Base-by-base conservation (phyloP, 257 asterid genomes). In the Eustoma russellianum region DNA sequence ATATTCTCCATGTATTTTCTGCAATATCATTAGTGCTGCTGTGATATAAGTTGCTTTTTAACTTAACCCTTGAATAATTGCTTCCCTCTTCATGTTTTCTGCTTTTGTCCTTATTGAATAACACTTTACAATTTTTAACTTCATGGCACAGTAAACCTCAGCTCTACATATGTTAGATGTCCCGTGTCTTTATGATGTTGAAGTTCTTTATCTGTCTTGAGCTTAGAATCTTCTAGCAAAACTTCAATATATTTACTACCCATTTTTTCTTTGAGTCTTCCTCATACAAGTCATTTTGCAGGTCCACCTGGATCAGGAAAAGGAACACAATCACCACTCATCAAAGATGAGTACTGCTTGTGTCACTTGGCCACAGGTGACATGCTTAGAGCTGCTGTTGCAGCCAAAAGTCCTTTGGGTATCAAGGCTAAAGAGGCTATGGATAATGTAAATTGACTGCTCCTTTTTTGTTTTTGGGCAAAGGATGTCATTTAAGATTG, bases 331-430 rank as follows among this genome's bases (percentile, higher is more conserved):
- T 91, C 98, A 33, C 98, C 98, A 30, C 51, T 91, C 54, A 77
- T 91, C 45, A 91, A 91, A 77, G 98, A 91, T 24, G 98, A 86
- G 44, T 86, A 60, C 52, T 86, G 98, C 67, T 65, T 91, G 49
- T 91, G 98, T 74, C 98, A 91, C 77, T 67, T 91, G 68, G 98
- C 98, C 43, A 91, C 96, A n/a, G 98, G 98, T 13, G 96, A 91
- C 75, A 91, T 86, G 98, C 80, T 91, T 64, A 78, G 96, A 74
- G 95, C 95, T 71, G 96, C 94, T 70, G 95, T 91, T 74, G 76
- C 95, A 63, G 92, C 94, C 62, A 86, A 91, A 80, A 83, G 94
- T 48, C 92, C 92, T 41, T 94, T 91, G 5, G 98, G 98, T 41
- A 33, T 85, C 18, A 79, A 90, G 72, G 96, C 98, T 50, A 90